phyloP scores from a whole-genome alignment of 2,329 filamentous ascomycete species.

The Samsoniella hepiali region DNA sequence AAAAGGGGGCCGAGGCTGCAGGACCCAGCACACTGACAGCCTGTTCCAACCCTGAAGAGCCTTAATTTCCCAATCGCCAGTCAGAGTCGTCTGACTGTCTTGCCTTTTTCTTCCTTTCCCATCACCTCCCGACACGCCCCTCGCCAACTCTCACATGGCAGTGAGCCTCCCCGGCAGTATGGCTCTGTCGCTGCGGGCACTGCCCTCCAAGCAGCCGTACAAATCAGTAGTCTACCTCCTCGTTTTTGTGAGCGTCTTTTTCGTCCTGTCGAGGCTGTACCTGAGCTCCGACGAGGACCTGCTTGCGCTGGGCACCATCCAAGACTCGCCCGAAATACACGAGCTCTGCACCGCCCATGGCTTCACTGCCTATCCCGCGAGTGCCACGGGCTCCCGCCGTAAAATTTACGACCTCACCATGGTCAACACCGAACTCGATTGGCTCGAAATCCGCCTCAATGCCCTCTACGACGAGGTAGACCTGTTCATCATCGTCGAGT shows the following conservation, averaged over 20 bases:
- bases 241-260: background rate
- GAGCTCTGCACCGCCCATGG: constrained; percentile 32
- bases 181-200: background rate
- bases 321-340: constrained; percentile 11
- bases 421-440: constrained; percentile 62
- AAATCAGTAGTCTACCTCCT: background rate
- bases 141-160: background rate
- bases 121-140: background rate
- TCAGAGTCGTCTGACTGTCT: background rate
- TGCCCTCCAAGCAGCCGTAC: constrained; percentile 8
- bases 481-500: constrained; percentile 64
- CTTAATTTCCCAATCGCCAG: background rate
- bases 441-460: constrained; percentile 61
- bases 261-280: constrained; percentile 9
- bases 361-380: constrained; percentile 29
- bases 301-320: constrained; percentile 12
- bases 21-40: background rate
- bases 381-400: constrained; percentile 26
- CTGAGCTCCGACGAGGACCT: constrained; percentile 1
- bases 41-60: background rate
- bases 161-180: background rate
- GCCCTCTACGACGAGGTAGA: constrained; percentile 57
- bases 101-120: background rate
- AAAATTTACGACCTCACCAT: constrained; percentile 54
- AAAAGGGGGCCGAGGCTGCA: background rate